Base-by-base conservation (phyloP, 345 rosid species). In the Lumnitzera racemosa region DNA sequence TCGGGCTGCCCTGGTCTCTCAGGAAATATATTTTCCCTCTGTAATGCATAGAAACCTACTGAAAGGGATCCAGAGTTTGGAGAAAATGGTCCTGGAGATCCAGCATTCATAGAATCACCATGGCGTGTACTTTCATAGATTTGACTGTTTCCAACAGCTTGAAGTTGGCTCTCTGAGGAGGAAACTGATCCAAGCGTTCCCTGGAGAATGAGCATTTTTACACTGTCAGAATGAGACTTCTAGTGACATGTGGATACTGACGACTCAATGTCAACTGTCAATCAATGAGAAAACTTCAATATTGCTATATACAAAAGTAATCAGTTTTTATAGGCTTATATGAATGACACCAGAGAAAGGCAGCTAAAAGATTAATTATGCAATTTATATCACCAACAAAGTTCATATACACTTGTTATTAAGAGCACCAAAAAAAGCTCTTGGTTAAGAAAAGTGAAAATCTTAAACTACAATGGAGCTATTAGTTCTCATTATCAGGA, bases 1-100 rank as follows among this genome's bases (percentile, higher is more conserved):
- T 95, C 96, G 0, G 88, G 91, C 69, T 88, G 96, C 62, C 95
- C 95, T 1, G 96, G 97, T 85, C 99, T 83, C 80, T 95, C 95
- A 1, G 99, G 97, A 73, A 90, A 90, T 17, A 90, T 83, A 70
- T 79, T 88, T 59, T 86, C 97, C 75, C 91, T 77, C 58, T 82
- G 97, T 74, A 87, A 68, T 61, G 95, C 87, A 68, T 84, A 90
- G 68, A 61, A 83, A 48, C 96, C 94, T 24, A 85, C 57, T 12
- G 94, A 89, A 48, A 77, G 80, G 69, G 94, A 82, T 56, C 86
- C 82, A 20, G 95, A 74, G 48, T 57, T 77, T 29, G 86, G 67
- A 46, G 96, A 87, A 73, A 72, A 77, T 27, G 86, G 49, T 43
- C 81, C 87, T 70, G 73, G 86, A 72, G 90, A 75, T 69, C 86